These are phyloP conservation scores for Rosa chinensis DNA, from an alignment of 306 rosid species.

Conservation along the genomic window DNA sequence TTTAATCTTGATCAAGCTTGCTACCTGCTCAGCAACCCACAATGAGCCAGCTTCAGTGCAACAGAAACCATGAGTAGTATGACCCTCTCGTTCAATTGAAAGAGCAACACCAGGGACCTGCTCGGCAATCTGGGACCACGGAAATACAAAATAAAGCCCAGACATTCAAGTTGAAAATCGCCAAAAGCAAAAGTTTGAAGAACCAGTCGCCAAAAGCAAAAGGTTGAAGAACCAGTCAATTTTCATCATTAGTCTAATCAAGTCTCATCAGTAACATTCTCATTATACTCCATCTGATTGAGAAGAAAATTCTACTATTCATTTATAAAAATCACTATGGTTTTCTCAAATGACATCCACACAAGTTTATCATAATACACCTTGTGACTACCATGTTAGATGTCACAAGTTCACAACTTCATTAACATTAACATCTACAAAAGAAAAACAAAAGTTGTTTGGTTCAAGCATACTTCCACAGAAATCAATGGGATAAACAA, in stretches of 20 bases:
- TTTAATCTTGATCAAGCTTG: conserved; percentile 59
- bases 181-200: conserved; percentile 2
- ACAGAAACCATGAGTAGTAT: conserved; percentile 64
- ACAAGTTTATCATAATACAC: background rate
- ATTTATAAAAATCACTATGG: background rate
- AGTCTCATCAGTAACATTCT: background rate
- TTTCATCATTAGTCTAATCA: background rate
- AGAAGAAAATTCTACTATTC: background rate
- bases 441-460: conserved; percentile 2
- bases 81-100: conserved; percentile 68
- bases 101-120: conserved; percentile 63
- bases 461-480: background rate
- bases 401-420: background rate
- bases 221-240: background rate
- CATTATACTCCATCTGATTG: conserved; percentile 5
- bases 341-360: background rate
- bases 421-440: background rate
- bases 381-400: background rate
- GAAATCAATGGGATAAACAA: background rate
- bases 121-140: conserved; percentile 58
- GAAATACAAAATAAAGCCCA: conserved; percentile 5
- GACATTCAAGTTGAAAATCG: conserved; percentile 23
- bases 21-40: conserved; percentile 82
- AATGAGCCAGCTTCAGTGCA: conserved; percentile 80
- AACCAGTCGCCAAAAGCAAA: conserved; percentile 2